phyloP scores from a whole-genome alignment of 306 rosid genomes.

The Coriaria nepalensis region DNA sequence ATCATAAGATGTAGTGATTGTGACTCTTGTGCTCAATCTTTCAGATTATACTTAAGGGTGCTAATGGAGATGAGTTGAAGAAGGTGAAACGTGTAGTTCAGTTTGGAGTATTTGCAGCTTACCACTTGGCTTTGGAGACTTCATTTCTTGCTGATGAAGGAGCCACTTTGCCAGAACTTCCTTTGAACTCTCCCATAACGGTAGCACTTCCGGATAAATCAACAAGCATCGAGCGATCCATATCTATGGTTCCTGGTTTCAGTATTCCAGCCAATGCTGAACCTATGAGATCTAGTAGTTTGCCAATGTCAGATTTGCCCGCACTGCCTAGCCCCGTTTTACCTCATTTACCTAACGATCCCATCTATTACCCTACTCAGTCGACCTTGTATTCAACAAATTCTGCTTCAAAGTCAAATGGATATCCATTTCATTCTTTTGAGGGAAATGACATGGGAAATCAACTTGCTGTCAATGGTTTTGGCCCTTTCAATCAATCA shows the following conservation, averaged over 20 bases:
- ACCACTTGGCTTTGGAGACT: constrained; percentile 94
- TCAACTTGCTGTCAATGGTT: constrained; percentile 9
- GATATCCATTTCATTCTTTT: not conserved
- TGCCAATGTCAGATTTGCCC: constrained; percentile 28
- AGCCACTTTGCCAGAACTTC: constrained; percentile 81
- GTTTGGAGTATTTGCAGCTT: constrained; percentile 94
- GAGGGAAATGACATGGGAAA: constrained; percentile 17
- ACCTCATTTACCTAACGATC: too few species aligned
- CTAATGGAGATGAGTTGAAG: constrained; percentile 73
- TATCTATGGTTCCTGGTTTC: constrained; percentile 76
- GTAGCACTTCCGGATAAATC: constrained; percentile 68
- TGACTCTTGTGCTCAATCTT: constrained; percentile 1
- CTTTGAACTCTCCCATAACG: constrained; percentile 51
- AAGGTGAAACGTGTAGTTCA: constrained; percentile 91
- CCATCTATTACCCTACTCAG: too few species aligned
- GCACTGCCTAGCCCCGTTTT: not conserved
- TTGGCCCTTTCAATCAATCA: constrained; percentile 2
- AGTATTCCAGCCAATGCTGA: constrained; percentile 25
- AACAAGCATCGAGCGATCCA: constrained; percentile 59
- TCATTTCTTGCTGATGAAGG: constrained; percentile 99
- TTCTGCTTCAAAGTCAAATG: too few species aligned
- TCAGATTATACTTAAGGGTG: constrained; percentile 90
- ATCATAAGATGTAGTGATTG: too few species aligned
- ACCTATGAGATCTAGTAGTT: constrained; percentile 39
- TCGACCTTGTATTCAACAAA: too few species aligned